Base-by-base conservation (phyloP, 2,329 filamentous ascomycete species). In the Monilinia aucupariae region DNA sequence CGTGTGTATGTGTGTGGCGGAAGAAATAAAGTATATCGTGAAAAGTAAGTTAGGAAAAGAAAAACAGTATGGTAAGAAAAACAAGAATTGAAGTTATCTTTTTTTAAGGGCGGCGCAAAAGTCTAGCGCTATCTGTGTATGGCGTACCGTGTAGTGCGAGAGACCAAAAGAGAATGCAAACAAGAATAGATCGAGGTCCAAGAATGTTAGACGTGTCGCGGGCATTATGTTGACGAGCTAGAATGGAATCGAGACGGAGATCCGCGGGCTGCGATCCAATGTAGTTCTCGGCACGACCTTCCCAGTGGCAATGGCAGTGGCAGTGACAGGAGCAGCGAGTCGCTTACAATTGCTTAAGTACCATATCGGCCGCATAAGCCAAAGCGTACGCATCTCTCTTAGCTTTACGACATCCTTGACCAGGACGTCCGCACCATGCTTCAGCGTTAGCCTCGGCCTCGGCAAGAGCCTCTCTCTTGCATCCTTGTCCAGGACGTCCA, bases 401-500 rank as follows among this genome's bases (percentile, higher is more conserved):
- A 2, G 64, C 66, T 58, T 71, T 70, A n/a, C 63, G 59, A 25
- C 68, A 69, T 41, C 61, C 53, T 58, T 68, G 64, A 13, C 67
- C 69, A 17, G 61, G 61, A 13, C 50, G 51, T 27, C 63, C 64
- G 41, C 69, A 70, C 25, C 51, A 43, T 8, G 66, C 65, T 47
- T 64, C 63, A 15, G 67, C 59, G 32, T 69, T 65, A 17, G 64
- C 58, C 20, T 59, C 51, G 5, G 65, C 66, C 20, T 62, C 61
- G 13, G 64, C 62, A 43, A 61, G 59, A 17, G 66, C 65, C n/a
- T 67, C 64, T 51, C 66, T 59, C 65, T 66, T 67, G 37, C 67
- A 68, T 25, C 62, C 62, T 41, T 68, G 66, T 27, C 67, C 65
- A 8, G 61, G 65, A 15, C 54, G 48, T 34, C 63, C 63, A 32